phyloP scores from a whole-genome alignment of 306 rosid species.

The Prunus davidiana region DNA sequence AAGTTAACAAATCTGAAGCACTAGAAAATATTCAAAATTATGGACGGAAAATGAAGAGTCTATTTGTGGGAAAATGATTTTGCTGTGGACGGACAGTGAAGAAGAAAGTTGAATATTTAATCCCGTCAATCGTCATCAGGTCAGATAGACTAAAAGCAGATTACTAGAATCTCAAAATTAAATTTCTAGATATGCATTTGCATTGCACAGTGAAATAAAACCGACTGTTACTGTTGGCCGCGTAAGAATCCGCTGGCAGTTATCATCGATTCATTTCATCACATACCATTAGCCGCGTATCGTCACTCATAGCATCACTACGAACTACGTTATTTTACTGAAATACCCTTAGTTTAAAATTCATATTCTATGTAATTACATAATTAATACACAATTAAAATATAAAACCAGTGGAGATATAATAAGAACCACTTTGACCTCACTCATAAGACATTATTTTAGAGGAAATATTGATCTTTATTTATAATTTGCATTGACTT shows the following conservation, averaged over 20 bases:
- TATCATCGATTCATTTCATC: background rate
- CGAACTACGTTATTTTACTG: constrained; percentile 1
- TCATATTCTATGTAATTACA: background rate
- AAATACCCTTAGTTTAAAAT: constrained; percentile 1
- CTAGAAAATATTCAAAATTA: too few species aligned
- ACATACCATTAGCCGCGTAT: constrained; percentile 15
- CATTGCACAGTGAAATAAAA: background rate
- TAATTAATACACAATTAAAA: background rate
- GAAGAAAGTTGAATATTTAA: background rate
- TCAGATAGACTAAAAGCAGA: background rate
- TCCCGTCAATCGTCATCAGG: background rate
- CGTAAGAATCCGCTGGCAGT: constrained; percentile 16
- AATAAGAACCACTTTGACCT: background rate
- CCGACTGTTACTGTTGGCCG: constrained; percentile 35
- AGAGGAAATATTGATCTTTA: too few species aligned
- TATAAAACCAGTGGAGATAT: background rate
- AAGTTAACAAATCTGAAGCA: too few species aligned
- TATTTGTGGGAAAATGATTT: background rate
- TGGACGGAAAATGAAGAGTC: too few species aligned
- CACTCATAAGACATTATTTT: background rate
- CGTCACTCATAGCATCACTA: constrained; percentile 4
- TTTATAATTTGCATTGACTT: too few species aligned
- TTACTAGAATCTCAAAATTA: background rate
- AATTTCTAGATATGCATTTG: background rate
- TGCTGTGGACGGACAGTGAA: background rate